Evolutionary conservation across 768 basidiomycete species (phyloP), one percentile per base, ranked within the genome.

Genomic region (Hygrocybe coccinea): DNA sequence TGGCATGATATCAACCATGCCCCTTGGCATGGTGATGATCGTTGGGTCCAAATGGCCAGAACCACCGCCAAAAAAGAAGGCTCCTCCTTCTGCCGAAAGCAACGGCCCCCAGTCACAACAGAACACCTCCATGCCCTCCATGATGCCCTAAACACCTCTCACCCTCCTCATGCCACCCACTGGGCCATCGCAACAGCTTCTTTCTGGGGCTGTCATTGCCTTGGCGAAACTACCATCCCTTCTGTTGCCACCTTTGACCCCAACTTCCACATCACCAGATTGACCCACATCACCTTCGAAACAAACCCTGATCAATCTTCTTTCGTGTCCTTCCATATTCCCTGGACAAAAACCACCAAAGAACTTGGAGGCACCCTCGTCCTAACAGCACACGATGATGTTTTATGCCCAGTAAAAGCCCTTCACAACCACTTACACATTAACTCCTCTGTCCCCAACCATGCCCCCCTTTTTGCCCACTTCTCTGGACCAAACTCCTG

Each of bases 1-100:
- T 79, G 75, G 74, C 76, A 79, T 50, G 35, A 65, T 1, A 3
- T 67, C 10, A 62, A 74, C 34, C 50, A 63, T 5, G 74, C 75
- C 2, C 62, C 59, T 0, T 78, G 76, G 77, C 15, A 58, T 29
- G 71, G 72, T 1, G 65, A 65, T 10, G 63, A 69, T n/a, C 47
- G 62, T 1, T 65, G 63, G 63, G 57, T 71, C 0, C 50, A 62
- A 2, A 46, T 67, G 0, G 59, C 62, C 0, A 53, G 56, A 0
- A 35, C 45, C 10, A 21, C 64, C 1, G 55, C 68, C 6, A 56
- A 45, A 45, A 60, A 72, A 59, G 50, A 55, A 48, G 62, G 66
- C 35, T 44, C 69, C 56, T 0, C 14, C 24, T 22, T 60, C 56
- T 52, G 54, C 8, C 49, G 59, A 1, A 56, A 66, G 0, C 64